Evolutionary conservation across 176 grass and related monocot species (phyloP).

Genomic region (Luzula sylvatica): DNA sequence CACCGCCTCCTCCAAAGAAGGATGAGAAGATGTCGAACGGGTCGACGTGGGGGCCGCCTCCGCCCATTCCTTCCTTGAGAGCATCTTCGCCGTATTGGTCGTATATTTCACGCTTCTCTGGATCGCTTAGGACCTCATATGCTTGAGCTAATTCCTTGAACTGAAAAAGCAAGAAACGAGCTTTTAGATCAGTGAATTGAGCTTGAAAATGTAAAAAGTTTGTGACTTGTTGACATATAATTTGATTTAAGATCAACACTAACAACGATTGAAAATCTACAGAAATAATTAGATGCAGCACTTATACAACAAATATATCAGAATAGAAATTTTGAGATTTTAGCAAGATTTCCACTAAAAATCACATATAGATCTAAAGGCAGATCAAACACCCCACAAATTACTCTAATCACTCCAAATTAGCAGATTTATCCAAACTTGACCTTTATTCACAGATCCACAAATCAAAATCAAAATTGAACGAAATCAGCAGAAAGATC

Average conservation of each 20-base stretch:
- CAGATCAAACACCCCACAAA: neutral
- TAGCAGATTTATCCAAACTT: neutral
- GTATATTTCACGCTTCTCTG: conserved; percentile 98
- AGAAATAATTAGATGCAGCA: no score
- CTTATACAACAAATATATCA: neutral
- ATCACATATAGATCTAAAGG: neutral
- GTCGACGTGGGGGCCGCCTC: conserved; percentile 49
- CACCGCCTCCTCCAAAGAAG: conserved; percentile 70
- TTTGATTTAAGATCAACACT: no score
- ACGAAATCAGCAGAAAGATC: neutral
- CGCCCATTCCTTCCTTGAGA: conserved; percentile 98
- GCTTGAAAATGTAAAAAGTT: conserved; percentile 1
- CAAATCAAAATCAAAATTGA: neutral
- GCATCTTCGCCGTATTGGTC: conserved; percentile 98
- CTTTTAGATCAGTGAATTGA: neutral
- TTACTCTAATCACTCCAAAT: no score
- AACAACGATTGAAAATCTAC: no score
- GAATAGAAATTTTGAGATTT: neutral
- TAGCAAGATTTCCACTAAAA: neutral
- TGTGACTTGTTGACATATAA: neutral
- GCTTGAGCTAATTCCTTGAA: conserved; percentile 98
- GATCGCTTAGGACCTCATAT: conserved; percentile 91
- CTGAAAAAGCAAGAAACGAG: conserved; percentile 39
- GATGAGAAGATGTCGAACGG: conserved; percentile 98
- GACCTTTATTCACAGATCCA: neutral